Evolutionary conservation across 1,139 yeast genomes (phyloP), one percentile per base, ranked within the genome.

Genomic region (Debaryomycetaceae sp.): DNA sequence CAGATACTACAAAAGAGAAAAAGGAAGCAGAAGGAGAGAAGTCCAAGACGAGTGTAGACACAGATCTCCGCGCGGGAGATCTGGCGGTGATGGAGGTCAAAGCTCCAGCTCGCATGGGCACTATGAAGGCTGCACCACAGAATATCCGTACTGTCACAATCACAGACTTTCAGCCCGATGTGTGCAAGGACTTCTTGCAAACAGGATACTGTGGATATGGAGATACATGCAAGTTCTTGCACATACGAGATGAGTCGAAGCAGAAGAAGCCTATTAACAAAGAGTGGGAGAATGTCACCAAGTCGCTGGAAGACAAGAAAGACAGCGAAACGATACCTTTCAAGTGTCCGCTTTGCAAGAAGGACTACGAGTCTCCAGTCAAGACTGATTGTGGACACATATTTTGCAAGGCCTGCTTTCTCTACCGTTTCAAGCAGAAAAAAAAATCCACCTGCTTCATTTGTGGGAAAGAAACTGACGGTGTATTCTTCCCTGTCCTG

Each of bases 131-230:
- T 3, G 50, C 56, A 5, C 74, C 88, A 0, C 61, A 76, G 0
- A 81, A 81, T 53, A 73, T 88, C 28, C 70, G 80, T 38, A 73
- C 83, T n/a, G 85, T 92, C 0, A 80, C 87, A 1, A 68, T 83
- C n/a, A 76, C 87, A 30, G 98, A 92, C 55, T 92, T 84, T 58
- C 96, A 88, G 55, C 95, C 95, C 0, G 98, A 92, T 56, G 84
- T 94, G 3, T 94, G 98, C 58, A 94, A 92, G 55, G 98, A 94
- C 59, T 94, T 78, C 60, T 78, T 82, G 44, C 88, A 85, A 51
- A 91, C 95, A 0, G 98, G 98, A 0, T 91, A 81, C 56, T 94
- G 98, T 70, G 98, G 98, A 5, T 94, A 84, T 58, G 99, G 99
- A 6, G 98, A 94, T 54, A 84, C 95, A n/a, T 94, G 99, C 67